Evolutionary conservation across 176 grass and related monocot species (phyloP), one percentile per base, ranked within the genome.

Genomic region (Carex littledalei): DNA sequence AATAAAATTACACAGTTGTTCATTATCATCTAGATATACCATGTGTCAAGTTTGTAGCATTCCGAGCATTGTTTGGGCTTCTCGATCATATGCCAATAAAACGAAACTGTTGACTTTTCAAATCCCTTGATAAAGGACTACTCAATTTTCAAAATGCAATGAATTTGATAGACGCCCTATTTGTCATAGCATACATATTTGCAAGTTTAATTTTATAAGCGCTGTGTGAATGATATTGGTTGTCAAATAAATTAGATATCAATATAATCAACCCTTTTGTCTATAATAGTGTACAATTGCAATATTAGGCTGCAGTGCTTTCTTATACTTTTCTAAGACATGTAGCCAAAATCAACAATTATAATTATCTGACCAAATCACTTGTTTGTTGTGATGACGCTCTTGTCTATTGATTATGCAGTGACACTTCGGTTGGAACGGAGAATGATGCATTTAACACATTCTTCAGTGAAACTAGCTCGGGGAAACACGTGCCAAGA

Each of bases 391-490:
- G 49, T 55, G 49, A 55, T 56, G 26, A 78, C 6, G 5, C 34
- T 72, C 74, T 78, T 35, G 49, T 78, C 3, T 67, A 50, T 83
- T 78, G 24, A 31, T 60, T 47, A 56, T 92, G 85, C 86, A 94
- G 92, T 66, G 92, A 94, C 20, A 90, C 86, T 39, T 90, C 92
- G 34, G 15, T 86, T 12, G 92, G 92, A 73, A 6, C 86, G 20
- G 88, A 87, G 10, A 94, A 72, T 83, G 92, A 94, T 85, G 90
- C 92, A 67, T 94, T 94, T 84, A 94, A 94, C 90, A 94, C 92
- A 29, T 94, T 94, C 90, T 94, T 94, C 84, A 92, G 92, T 8
- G 92, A 94, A 72, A 94, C 92, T 0, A 57, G 92, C n/a, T 78
- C 90, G 16, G 92, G 92, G 52, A 94, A 94, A 82, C 92, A 92